Evolutionary conservation across 345 rosid species (phyloP), one percentile per base, ranked within the genome.

Genomic region (Camelina sativa): DNA sequence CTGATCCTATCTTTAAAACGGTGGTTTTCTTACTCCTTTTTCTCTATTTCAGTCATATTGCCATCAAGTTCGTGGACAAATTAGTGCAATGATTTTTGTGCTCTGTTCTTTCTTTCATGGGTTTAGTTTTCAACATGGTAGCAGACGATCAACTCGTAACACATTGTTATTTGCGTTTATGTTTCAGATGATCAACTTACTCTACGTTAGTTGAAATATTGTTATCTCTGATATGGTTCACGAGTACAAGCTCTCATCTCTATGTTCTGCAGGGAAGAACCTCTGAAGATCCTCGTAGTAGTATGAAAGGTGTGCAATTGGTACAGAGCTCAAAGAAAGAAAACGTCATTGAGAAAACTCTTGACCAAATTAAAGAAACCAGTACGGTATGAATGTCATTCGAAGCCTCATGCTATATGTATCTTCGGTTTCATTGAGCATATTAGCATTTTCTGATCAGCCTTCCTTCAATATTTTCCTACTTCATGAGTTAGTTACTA

Each of bases 281-380:
- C 75, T 62, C 78, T 32, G 78, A 79, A 74, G 80, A 52, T 34
- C 17, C 25, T 70, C 50, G 69, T 72, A 76, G 61, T 73, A 80
- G 74, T 62, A 56, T 57, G 68, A 81, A 81, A 76, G 80, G 77
- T 64, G 62, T 76, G 75, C 84, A 78, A 60, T 76, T 89, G 71
- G 80, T 86, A 64, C 84, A 74, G 67, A 73, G 74, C 73, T 81
- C 78, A 82, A 95, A 85, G 86, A 90, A 79, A 71, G 94, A 79
- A 66, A 86, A 77, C 71, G 77, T 90, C 74, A 87, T 95, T 60
- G 88, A 77, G 72, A 95, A 87, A 76, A 92, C 97, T 38, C 34
- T 95, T 56, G 93, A 75, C 80, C 91, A 95, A 78, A 84, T 92
- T 56, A 95, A 90, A 82, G 88, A 84, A 80, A 84, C 96, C 13